A percentile compares a stretch with the other conserved stretches of the same genome.
These are phyloP conservation scores for Xylariaceae sp. DNA, from an alignment of 2,329 filamentous ascomycete species.

Conservation along the genomic window DNA sequence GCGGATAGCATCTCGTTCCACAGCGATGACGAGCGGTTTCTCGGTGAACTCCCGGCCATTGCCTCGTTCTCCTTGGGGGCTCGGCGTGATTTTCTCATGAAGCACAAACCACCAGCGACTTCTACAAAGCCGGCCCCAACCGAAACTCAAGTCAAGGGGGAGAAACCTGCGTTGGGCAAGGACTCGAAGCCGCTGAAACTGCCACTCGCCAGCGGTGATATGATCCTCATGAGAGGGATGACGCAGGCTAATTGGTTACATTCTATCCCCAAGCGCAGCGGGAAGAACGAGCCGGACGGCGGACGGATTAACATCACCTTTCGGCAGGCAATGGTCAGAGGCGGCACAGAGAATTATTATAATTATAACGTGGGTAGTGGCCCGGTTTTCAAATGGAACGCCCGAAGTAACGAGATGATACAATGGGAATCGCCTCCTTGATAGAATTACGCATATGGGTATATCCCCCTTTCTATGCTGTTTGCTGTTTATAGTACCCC, in stretches of 20 bases:
- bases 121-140: constrained; percentile 19
- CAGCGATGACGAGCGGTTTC: constrained; percentile 75
- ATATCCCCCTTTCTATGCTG: constrained; percentile 13
- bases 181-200: constrained; percentile 44
- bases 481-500: constrained; percentile 1
- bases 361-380: constrained; percentile 76
- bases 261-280: constrained; percentile 70
- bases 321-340: constrained; percentile 64
- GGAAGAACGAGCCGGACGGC: constrained; percentile 58
- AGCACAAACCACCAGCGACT: constrained; percentile 61
- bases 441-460: constrained; percentile 15
- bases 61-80: constrained; percentile 72
- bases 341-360: constrained; percentile 78
- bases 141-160: constrained; percentile 11
- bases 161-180: constrained; percentile 27
- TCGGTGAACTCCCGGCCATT: constrained; percentile 66
- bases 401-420: constrained; percentile 46
- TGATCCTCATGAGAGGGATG: constrained; percentile 71
- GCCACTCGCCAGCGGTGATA: constrained; percentile 63
- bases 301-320: constrained; percentile 77
- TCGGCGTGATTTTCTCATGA: constrained; percentile 71
- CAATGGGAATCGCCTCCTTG: constrained; percentile 30
- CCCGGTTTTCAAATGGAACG: constrained; percentile 65
- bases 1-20: constrained; percentile 76
- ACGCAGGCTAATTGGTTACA: constrained; percentile 79